phyloP scores from a whole-genome alignment of 2,329 filamentous ascomycete species.

The Microdochium nivale region DNA sequence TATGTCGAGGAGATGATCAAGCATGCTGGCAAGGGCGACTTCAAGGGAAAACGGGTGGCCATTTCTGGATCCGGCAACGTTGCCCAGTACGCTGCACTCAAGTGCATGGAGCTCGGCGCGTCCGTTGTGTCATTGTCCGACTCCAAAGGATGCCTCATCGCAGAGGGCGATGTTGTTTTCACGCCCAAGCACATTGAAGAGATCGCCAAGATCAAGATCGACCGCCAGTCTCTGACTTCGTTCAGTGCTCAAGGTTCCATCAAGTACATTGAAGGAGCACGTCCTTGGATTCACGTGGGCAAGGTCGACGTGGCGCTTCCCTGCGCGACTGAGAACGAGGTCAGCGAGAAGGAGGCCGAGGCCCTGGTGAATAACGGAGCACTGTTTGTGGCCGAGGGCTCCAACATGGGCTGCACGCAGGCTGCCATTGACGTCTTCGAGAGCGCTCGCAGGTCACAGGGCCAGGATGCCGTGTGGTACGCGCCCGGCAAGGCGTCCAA shows the following conservation, averaged over 20 bases:
- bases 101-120: conserved; percentile 91
- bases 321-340: conserved; percentile 95
- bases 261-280: conserved; percentile 78
- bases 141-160: conserved; percentile 76
- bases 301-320: conserved; percentile 88
- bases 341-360: conserved; percentile 83
- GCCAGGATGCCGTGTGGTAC: conserved; percentile 75
- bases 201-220: conserved; percentile 81
- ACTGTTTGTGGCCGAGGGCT: conserved; percentile 88
- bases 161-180: conserved; percentile 62
- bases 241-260: conserved; percentile 55
- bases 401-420: conserved; percentile 98
- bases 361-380: conserved; percentile 67
- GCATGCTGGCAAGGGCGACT: conserved; percentile 78
- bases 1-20: conserved; percentile 94
- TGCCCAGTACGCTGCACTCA: conserved; percentile 93
- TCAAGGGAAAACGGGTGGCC: conserved; percentile 86
- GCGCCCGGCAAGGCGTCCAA: conserved; percentile 96
- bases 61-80: conserved; percentile 97
- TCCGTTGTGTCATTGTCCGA: conserved; percentile 90
- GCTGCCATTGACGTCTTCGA: conserved; percentile 93
- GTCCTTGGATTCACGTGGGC: conserved; percentile 87
- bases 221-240: conserved; percentile 72
- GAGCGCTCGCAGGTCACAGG: conserved; percentile 62
- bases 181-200: conserved; percentile 68